phyloP scores from a whole-genome alignment of 805 yeast species.

The Komagataella pseudopastoris region DNA sequence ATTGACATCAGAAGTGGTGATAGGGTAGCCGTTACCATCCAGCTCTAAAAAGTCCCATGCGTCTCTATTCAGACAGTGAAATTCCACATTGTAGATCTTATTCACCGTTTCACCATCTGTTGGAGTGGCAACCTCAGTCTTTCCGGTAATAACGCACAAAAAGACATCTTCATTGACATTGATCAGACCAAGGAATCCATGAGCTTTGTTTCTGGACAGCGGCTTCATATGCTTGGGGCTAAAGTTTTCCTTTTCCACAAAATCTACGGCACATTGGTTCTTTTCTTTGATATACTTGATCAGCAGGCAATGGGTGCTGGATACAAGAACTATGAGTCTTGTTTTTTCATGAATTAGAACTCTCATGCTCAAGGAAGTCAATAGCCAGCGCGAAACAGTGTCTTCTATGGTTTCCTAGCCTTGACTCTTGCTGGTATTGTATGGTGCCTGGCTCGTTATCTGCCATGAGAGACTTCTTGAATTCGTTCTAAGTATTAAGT shows the following conservation, averaged over 20 bases:
- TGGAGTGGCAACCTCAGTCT: slow-evolving; percentile 71
- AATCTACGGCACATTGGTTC: slow-evolving; percentile 34
- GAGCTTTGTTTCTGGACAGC: slow-evolving; percentile 29
- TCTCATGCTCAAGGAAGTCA: slow-evolving; percentile 15
- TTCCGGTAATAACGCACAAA: slow-evolving; percentile 68
- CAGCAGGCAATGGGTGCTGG: slow-evolving; percentile 29
- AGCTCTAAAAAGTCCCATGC: slow-evolving; percentile 73
- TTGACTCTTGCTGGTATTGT: not conserved
- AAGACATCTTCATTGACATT: slow-evolving; percentile 54
- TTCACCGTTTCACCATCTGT: slow-evolving; percentile 67
- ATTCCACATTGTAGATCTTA: slow-evolving; percentile 76
- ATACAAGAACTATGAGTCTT: slow-evolving; percentile 27
- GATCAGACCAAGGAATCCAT: slow-evolving; percentile 75
- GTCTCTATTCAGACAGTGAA: slow-evolving; percentile 55
- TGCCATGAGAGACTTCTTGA: not conserved
- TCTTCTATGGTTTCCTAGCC: not conserved
- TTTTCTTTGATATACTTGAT: slow-evolving; percentile 25
- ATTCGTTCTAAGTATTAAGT: not conserved
- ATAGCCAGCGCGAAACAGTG: not conserved
- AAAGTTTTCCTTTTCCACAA: slow-evolving; percentile 25
- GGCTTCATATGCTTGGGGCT: slow-evolving; percentile 23
- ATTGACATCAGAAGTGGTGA: slow-evolving; percentile 24
- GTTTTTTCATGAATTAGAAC: slow-evolving; percentile 20
- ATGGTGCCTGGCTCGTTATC: not conserved
- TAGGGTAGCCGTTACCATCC: slow-evolving; percentile 57